Evolutionary conservation across 345 rosid genomes (phyloP), one percentile per base, ranked within the genome.

Genomic region (Syzygium grande): DNA sequence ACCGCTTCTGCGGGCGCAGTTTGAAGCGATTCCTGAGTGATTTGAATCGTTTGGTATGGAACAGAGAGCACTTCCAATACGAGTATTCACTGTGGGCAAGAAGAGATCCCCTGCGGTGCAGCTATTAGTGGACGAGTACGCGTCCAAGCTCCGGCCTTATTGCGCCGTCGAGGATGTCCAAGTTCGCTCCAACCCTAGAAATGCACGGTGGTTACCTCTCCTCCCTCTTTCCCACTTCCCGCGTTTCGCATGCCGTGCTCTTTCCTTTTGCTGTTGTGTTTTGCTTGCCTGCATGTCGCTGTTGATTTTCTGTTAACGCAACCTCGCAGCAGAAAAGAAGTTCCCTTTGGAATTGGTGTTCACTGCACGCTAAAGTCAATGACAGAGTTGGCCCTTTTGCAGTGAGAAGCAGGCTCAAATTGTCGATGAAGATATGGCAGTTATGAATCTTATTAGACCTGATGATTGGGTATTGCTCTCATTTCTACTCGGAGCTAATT

Each of bases 31-130:
- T 43, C n/a, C 58, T 85, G 29, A 49, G 52, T 59, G 38, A 51
- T 46, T 29, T 27, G 54, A 86, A 43, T 63, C 34, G 23, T 1
- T 86, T 51, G 89, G 43, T 86, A 51, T 83, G 73, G 86, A n/a
- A 87, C 92, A 97, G 99, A 96, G 96, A 91, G 94, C 96, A 61
- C 89, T 96, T 52, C 99, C 99, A 0, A 91, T 95, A 86, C 93
- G 99, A 61, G 92, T 96, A 25, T 86, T 96, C 79, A 94, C 97
- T 11, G 95, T 95, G 51, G 99, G 98, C 85, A 97, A 95, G 89
- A 94, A 92, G 95, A 94, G 98, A 91, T 90, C 96, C 27, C 91
- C 92, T 51, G 97, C 94, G 30, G 97, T 96, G 49, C 96, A 93
- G 77, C 90, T 95, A 84, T 73, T 95, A 88, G 96, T 95, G 41